phyloP scores from a whole-genome alignment of 129 eudicot species.

The Chrysanthemum lavandulifolium region DNA sequence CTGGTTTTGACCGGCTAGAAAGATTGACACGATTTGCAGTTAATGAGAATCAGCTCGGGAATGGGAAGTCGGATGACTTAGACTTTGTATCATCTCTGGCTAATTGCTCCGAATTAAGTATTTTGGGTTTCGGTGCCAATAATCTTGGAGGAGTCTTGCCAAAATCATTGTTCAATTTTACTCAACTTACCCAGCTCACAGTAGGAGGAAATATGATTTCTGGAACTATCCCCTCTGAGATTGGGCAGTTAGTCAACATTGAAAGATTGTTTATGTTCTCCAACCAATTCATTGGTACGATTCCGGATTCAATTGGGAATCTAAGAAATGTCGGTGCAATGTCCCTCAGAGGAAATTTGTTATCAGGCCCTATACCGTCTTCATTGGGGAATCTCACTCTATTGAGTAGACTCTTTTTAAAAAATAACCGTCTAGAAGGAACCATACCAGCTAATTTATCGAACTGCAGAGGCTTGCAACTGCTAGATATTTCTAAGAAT shows the following conservation, averaged over 20 bases:
- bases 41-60: not conserved
- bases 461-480: conserved; percentile 3
- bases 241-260: not conserved
- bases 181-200: conserved; percentile 1
- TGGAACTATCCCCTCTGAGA: conserved; percentile 7
- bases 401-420: conserved; percentile 4
- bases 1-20: not conserved
- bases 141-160: conserved; percentile 9
- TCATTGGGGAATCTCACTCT: conserved; percentile 9
- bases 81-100: conserved; percentile 6
- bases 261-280: conserved; percentile 3
- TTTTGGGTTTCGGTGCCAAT: conserved; percentile 3
- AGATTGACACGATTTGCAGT: conserved; percentile 5
- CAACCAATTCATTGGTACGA: not conserved
- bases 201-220: conserved; percentile 10
- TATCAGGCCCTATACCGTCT: conserved; percentile 7
- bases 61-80: not conserved
- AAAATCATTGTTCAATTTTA: conserved; percentile 1
- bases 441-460: not conserved
- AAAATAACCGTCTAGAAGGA: not conserved
- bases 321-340: conserved; percentile 2
- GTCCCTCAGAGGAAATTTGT: not conserved
- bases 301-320: conserved; percentile 9
- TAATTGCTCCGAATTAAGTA: not conserved
- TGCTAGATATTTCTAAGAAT: not conserved